Percentiles rank a stretch among this genome's conserved stretches.
These are phyloP conservation scores for Chalaropsis ovoidea DNA, from an alignment of 2,329 filamentous ascomycete species.

Conservation along the genomic window DNA sequence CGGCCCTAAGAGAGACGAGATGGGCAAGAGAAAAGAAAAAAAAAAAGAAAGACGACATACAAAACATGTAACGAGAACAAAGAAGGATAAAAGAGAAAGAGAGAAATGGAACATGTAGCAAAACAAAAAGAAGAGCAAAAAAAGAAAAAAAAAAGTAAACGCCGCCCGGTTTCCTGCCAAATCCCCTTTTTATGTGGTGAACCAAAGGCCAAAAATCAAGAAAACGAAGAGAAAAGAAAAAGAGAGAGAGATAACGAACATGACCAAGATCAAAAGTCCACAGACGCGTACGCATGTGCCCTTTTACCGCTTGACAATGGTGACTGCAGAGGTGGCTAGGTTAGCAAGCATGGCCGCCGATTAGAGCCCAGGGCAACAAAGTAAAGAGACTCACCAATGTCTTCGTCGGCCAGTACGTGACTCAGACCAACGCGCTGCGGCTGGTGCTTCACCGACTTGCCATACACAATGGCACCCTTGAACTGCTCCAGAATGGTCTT, in stretches of 20 bases:
- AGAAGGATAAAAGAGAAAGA: neutral
- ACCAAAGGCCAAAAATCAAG: neutral
- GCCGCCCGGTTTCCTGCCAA: conserved; percentile 15
- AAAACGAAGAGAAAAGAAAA: conserved; percentile 8
- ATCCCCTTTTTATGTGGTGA: conserved; percentile 6
- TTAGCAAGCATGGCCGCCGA: neutral
- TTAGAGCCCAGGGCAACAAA: neutral
- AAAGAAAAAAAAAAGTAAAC: conserved; percentile 6
- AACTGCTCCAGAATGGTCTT: conserved; percentile 93
- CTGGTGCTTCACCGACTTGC: conserved; percentile 96
- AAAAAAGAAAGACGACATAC: neutral
- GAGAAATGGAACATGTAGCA: neutral
- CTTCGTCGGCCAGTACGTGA: conserved; percentile 90
- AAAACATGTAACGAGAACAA: neutral
- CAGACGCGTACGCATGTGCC: neutral
- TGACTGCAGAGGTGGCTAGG: conserved; percentile 18
- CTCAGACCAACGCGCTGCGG: conserved; percentile 85
- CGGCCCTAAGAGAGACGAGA: neutral
- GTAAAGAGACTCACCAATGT: conserved; percentile 56
- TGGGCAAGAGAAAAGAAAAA: neutral
- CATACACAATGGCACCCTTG: conserved; percentile 90
- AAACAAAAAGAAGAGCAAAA: neutral
- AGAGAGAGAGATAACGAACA: neutral
- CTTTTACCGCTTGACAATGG: conserved; percentile 25
- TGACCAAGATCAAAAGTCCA: neutral